Evolutionary conservation across 163 green algal species (phyloP).

Genomic region (Scenedesmus sp.): DNA sequence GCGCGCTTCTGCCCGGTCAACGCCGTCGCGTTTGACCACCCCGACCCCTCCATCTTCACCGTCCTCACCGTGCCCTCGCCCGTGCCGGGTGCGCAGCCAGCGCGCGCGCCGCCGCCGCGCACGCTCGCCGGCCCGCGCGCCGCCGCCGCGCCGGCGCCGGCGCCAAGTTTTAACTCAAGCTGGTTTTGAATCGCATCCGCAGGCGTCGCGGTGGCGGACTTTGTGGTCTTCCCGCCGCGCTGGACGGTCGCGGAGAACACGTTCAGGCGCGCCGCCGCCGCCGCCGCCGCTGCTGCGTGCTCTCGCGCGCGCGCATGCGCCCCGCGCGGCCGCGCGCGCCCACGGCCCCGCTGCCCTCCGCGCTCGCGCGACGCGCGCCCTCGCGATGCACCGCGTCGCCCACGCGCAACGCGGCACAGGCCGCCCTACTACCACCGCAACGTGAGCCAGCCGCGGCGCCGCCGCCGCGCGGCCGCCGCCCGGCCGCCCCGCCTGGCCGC

Average conservation of each 20-base stretch:
- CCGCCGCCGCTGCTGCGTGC: no score
- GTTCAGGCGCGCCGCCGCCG: constrained; percentile 94
- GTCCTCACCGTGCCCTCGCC: constrained; percentile 86
- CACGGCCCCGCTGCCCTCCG: no score
- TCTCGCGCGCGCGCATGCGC: no score
- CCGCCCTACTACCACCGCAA: constrained; percentile 51
- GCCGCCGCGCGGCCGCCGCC: no score
- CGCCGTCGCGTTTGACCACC: constrained; percentile 84
- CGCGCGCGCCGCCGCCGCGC: no score
- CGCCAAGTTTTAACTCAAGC: background rate
- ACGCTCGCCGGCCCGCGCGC: background rate
- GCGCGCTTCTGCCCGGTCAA: constrained; percentile 91
- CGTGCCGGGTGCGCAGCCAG: constrained; percentile 72
- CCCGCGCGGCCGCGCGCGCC: no score
- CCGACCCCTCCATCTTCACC: constrained; percentile 96
- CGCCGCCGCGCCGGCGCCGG: background rate
- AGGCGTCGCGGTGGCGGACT: constrained; percentile 87
- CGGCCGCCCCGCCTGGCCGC: background rate
- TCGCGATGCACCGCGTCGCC: no score
- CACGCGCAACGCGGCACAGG: no score
- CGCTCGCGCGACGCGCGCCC: no score
- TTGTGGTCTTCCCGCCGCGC: constrained; percentile 94
- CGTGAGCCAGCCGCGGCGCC: background rate
- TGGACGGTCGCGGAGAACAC: constrained; percentile 93
- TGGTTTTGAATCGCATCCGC: constrained; percentile 5